phyloP scores from a whole-genome alignment of 2,329 filamentous ascomycete genomes.

The Epichloe elymi region DNA sequence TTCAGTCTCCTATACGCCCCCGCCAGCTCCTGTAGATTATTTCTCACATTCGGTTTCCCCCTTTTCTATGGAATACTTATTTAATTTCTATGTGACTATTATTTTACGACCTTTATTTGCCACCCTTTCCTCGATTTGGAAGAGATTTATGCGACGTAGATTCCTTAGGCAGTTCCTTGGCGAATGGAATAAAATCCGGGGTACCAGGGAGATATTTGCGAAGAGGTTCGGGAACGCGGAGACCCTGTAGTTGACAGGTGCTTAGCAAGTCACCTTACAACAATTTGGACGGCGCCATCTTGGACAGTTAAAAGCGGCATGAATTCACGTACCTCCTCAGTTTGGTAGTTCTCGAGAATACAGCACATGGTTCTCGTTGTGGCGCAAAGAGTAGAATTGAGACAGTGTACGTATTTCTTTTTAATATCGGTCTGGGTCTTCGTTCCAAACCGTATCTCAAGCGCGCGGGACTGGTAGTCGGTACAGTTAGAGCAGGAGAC shows the following conservation, averaged over 20 bases:
- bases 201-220: constrained; percentile 83
- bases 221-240: constrained; percentile 69
- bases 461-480: constrained; percentile 87
- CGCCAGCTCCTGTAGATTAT: too few species aligned
- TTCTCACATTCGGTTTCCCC: too few species aligned
- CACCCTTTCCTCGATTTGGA: constrained; percentile 18
- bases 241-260: constrained; percentile 35
- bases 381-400: constrained; percentile 82
- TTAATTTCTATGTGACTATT: too few species aligned
- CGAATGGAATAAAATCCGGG: constrained; percentile 79
- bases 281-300: neutral
- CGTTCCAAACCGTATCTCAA: constrained; percentile 82
- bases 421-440: constrained; percentile 72
- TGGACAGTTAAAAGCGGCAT: neutral
- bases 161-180: constrained; percentile 73
- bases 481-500: constrained; percentile 97
- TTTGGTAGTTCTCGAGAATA: constrained; percentile 94
- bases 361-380: constrained; percentile 90
- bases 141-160: constrained; percentile 19
- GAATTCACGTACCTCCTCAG: constrained; percentile 47
- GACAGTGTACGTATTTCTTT: constrained; percentile 89
- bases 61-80: too few species aligned
- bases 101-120: constrained; percentile 7
- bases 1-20: too few species aligned
- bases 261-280: neutral